Percentiles rank a stretch among this genome's conserved stretches.
Evolutionary conservation across 2,329 filamentous ascomycete species (phyloP).

Genomic region (Zarea fungicola): DNA sequence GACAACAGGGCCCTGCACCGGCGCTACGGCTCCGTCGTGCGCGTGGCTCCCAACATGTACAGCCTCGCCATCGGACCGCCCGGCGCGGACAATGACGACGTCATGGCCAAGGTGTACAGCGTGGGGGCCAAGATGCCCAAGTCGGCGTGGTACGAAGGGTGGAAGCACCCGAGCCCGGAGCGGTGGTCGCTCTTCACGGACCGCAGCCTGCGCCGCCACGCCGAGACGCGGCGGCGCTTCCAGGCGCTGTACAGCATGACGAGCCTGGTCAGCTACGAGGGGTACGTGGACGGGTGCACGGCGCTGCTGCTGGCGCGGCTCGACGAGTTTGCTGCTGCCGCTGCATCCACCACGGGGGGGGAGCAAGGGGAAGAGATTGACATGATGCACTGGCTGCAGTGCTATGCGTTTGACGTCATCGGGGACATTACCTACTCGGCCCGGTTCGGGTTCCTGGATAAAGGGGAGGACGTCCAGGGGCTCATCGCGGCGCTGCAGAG

Average conservation of each 20-base stretch:
- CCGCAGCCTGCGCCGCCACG: slow-evolving; percentile 31
- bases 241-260: slow-evolving; percentile 43
- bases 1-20: slow-evolving; percentile 36
- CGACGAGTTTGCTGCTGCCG: slow-evolving; percentile 34
- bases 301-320: slow-evolving; percentile 35
- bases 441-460: slow-evolving; percentile 40
- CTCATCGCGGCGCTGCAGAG: slow-evolving; percentile 29
- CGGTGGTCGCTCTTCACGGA: slow-evolving; percentile 27
- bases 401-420: slow-evolving; percentile 47
- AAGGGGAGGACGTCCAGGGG: slow-evolving; percentile 38
- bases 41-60: slow-evolving; percentile 35
- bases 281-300: slow-evolving; percentile 42
- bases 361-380: slow-evolving; percentile 21
- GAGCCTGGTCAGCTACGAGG: slow-evolving; percentile 42
- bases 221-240: slow-evolving; percentile 33
- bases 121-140: slow-evolving; percentile 26
- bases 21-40: slow-evolving; percentile 35
- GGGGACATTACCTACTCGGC: slow-evolving; percentile 40
- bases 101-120: slow-evolving; percentile 36
- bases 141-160: slow-evolving; percentile 23
- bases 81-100: too few species aligned
- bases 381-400: slow-evolving; percentile 39
- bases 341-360: too few species aligned
- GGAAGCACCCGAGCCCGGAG: slow-evolving; percentile 20
- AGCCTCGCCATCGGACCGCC: slow-evolving; percentile 34